These are phyloP conservation scores for Phellopilus nigrolimitatus DNA, from an alignment of 1,284 basidiomycete species.

Conservation along the genomic window DNA sequence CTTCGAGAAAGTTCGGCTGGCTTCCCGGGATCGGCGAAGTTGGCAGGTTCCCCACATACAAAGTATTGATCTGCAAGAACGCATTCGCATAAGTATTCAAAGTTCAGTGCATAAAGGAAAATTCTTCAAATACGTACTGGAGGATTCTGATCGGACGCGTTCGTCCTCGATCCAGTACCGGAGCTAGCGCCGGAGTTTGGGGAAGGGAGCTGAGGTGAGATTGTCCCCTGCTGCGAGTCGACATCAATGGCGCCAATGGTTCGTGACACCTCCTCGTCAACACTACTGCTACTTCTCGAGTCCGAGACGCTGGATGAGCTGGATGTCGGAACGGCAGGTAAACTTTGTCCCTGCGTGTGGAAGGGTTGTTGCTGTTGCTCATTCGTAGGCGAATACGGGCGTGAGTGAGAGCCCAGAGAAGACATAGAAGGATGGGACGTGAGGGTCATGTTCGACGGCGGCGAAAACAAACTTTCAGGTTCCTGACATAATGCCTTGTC, in stretches of 20 bases:
- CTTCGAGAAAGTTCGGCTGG: conserved; percentile 79
- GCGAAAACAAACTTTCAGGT: conserved; percentile 5
- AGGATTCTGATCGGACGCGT: conserved; percentile 84
- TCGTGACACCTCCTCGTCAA: conserved; percentile 39
- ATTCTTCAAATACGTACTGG: conserved; percentile 47
- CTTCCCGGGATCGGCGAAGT: conserved; percentile 65
- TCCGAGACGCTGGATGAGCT: conserved; percentile 35
- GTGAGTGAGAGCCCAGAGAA: conserved; percentile 27
- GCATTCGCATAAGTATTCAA: conserved; percentile 10
- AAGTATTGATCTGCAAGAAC: conserved; percentile 71
- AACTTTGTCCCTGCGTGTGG: conserved; percentile 2
- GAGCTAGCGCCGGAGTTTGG: conserved; percentile 40
- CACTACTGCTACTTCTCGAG: conserved; percentile 35
- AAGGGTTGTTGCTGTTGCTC: conserved; percentile 13
- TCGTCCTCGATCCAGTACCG: conserved; percentile 33
- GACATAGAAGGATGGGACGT: conserved; percentile 31
- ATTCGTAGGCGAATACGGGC: conserved; percentile 30
- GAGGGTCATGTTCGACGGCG: conserved; percentile 22
- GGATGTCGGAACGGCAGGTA: conserved; percentile 30
- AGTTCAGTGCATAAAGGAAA: not conserved
- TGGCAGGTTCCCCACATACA: conserved; percentile 93
- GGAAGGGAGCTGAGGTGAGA: conserved; percentile 41
- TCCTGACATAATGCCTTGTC: conserved; percentile 12
- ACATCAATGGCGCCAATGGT: conserved; percentile 45
- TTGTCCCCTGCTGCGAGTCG: conserved; percentile 44